phyloP scores from a whole-genome alignment of 2,329 filamentous ascomycete species.

The Pseudogymnoascus pannorum region DNA sequence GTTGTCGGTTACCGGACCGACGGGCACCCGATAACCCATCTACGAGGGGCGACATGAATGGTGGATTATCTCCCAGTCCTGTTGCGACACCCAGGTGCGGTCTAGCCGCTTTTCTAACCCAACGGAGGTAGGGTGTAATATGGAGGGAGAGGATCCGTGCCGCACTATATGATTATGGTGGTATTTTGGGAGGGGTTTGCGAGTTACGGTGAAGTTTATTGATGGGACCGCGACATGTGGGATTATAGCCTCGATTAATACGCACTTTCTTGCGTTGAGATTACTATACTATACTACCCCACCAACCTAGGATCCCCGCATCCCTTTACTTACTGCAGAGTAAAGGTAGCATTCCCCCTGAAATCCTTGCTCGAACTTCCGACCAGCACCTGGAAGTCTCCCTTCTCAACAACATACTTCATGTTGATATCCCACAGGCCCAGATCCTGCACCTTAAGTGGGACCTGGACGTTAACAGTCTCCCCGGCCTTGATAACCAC shows the following conservation, averaged over 20 bases:
- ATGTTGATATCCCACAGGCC: constrained; percentile 66
- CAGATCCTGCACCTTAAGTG: constrained; percentile 56
- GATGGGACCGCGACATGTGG: background rate
- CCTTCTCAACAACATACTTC: constrained; percentile 68
- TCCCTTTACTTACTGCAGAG: constrained; percentile 32
- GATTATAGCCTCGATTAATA: background rate
- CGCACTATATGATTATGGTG: background rate
- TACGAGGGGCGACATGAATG: background rate
- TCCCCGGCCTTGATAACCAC: constrained; percentile 49
- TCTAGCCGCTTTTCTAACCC: background rate
- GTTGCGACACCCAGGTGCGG: background rate
- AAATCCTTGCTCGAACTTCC: constrained; percentile 54
- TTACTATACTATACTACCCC: background rate
- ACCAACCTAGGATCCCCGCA: background rate
- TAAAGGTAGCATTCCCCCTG: constrained; percentile 48
- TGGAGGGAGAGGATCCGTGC: background rate
- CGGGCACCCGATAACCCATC: background rate
- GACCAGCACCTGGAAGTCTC: constrained; percentile 55
- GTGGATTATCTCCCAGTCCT: background rate
- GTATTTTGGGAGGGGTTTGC: background rate
- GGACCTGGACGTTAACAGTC: constrained; percentile 46
- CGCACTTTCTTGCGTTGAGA: background rate
- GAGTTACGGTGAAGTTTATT: too few species aligned
- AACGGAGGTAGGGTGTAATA: background rate
- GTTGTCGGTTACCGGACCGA: background rate